Evolutionary conservation across 371 early-diverging fungal genomes (phyloP), one percentile per base, ranked within the genome.

Genomic region (Apophysomyces elegans): DNA sequence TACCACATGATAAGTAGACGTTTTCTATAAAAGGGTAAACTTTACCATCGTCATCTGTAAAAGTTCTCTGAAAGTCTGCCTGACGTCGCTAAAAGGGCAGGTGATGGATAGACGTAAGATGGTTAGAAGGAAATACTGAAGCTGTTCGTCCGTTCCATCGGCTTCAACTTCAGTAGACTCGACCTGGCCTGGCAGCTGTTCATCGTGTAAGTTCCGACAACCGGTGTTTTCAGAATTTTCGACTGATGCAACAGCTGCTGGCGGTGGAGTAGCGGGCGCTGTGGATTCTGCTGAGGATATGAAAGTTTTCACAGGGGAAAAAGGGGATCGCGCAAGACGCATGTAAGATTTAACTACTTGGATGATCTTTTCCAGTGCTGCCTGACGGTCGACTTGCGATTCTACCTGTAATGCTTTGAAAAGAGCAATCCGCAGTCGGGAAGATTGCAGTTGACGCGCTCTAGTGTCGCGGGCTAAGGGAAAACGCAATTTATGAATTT

Each of bases 71-170:
- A 84, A 84, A 50, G 81, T 73, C 43, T 78, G 76, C 61, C 88
- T 74, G 36, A 88, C 88, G 65, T 88, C 88, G 45, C 72, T 69
- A 67, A 82, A 87, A 0, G 88, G 88, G 58, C 88, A 88, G 32
- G 80, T 84, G 16, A 76, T 37, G 7, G 87, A 74, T 14, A 88
- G 66, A 36, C 88, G 74, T 16, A 88, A 65, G 39, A 88, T 81
- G 12, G 88, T 85, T 57, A 87, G 54, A 39, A 87, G 66, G 59
- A 83, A 80, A 35, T 78, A 77, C n/a, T 75, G 77, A 8, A 83
- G 56, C 50, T 80, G 75, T 62, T 73, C 75, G 37, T 69, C 71
- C 4, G 63, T 62, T 7, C 66, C 71, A 8, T 61, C 68, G 21
- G 69, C 75, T 56, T 75, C 73, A 1, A 68, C 64, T 39, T 74